Evolutionary conservation across 805 yeast species (phyloP).

Genomic region (Danielia oregonensis): DNA sequence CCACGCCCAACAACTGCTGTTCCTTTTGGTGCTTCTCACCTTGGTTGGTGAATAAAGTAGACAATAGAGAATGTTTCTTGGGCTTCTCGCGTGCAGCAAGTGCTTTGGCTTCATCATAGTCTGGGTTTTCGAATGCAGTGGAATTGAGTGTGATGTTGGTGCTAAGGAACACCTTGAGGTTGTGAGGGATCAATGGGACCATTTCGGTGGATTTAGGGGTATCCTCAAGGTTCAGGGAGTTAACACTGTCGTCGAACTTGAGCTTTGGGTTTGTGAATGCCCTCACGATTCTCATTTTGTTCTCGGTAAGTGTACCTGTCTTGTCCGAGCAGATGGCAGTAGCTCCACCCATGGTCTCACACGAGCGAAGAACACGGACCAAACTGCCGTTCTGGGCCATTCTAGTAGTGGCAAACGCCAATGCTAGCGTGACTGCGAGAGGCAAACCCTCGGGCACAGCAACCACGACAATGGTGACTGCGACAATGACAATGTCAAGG

Average conservation of each 20-base stretch:
- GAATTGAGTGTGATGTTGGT: conserved; percentile 75
- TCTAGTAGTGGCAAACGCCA: conserved; percentile 97
- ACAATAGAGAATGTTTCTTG: conserved; percentile 23
- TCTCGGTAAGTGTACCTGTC: conserved; percentile 95
- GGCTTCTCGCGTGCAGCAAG: conserved; percentile 26
- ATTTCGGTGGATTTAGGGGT: conserved; percentile 22
- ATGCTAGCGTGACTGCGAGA: conserved; percentile 90
- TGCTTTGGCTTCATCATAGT: conserved; percentile 32
- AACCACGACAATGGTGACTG: conserved; percentile 90
- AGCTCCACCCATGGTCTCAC: conserved; percentile 99
- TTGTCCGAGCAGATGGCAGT: conserved; percentile 96
- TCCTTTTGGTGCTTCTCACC: conserved; percentile 8
- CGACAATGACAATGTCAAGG: conserved; percentile 80
- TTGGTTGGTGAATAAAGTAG: conserved; percentile 15
- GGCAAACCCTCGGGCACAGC: conserved; percentile 99
- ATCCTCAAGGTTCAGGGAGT: conserved; percentile 21
- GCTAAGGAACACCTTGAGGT: conserved; percentile 24
- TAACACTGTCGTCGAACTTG: conserved; percentile 43
- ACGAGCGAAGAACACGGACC: conserved; percentile 88
- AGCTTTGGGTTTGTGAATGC: conserved; percentile 39
- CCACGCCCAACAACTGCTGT: conserved; percentile 15
- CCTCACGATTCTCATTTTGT: conserved; percentile 83
- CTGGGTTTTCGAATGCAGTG: conserved; percentile 81
- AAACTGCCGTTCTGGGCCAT: conserved; percentile 96
- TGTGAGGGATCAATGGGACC: conserved; percentile 16